Evolutionary conservation across 805 yeast species (phyloP).

Genomic region (Naumovozyma baii): DNA sequence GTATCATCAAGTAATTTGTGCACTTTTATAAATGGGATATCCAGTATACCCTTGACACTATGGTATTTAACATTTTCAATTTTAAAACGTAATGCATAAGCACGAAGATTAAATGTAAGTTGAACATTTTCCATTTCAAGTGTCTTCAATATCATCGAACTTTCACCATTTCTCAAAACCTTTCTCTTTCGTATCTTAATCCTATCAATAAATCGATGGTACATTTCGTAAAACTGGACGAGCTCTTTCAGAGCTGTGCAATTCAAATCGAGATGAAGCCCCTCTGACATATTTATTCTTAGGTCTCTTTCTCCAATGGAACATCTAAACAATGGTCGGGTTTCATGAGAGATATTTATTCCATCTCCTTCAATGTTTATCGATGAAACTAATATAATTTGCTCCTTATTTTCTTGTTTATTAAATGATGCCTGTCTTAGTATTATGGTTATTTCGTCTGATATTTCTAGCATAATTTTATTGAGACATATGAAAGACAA

Average conservation of each 20-base stretch:
- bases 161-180: not conserved
- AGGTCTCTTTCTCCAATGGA: not conserved
- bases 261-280: not conserved
- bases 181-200: not conserved
- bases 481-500: slow-evolving; percentile 10
- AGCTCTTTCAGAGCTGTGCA: not conserved
- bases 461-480: not conserved
- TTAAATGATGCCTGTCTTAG: slow-evolving; percentile 5
- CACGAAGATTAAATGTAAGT: not conserved
- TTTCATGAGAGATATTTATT: not conserved
- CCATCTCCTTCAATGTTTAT: not conserved
- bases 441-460: not conserved
- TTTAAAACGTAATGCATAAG: no score
- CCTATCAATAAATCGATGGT: not conserved
- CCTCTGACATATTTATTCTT: not conserved
- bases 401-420: slow-evolving; percentile 4
- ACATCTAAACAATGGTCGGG: not conserved
- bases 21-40: not conserved
- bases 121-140: not conserved
- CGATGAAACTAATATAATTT: not conserved
- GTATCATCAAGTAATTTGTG: not conserved
- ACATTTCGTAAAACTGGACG: not conserved
- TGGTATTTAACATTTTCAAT: no score
- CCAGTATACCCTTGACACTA: no score
- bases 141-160: not conserved